A percentile compares a stretch with the other conserved stretches of the same genome.
Evolutionary conservation across 805 yeast genomes (phyloP).

Genomic region (Barnettozyma vustinii): DNA sequence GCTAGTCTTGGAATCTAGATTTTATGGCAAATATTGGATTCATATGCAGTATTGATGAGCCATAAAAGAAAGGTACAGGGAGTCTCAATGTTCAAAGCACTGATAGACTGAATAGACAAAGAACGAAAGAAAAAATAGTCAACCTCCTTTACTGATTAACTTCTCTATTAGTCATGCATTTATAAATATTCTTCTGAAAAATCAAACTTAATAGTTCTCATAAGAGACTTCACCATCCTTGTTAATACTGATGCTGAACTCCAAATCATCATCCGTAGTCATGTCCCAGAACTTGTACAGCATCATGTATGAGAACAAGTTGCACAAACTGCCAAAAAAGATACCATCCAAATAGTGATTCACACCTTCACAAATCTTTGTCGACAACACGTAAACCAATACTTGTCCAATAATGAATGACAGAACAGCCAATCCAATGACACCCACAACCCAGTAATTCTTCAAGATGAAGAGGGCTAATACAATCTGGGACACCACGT

Average conservation of each 20-base stretch:
- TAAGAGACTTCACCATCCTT: slow-evolving; percentile 34
- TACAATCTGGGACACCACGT: slow-evolving; percentile 61
- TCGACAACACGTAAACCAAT: slow-evolving; percentile 63
- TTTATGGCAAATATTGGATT: no score
- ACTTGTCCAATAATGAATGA: slow-evolving; percentile 83
- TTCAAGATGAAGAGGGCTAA: slow-evolving; percentile 63
- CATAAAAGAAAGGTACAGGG: no score
- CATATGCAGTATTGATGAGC: no score
- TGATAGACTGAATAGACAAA: no score
- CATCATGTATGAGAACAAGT: slow-evolving; percentile 86
- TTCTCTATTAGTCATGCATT: not conserved
- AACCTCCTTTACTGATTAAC: no score
- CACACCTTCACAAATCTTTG: slow-evolving; percentile 58
- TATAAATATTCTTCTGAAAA: no score
- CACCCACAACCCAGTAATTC: slow-evolving; percentile 87
- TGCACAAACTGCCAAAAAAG: slow-evolving; percentile 77
- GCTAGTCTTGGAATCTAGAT: no score
- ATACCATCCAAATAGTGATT: slow-evolving; percentile 89
- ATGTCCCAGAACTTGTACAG: slow-evolving; percentile 95
- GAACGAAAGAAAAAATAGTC: no score
- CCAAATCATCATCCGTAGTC: slow-evolving; percentile 91
- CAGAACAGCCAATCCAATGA: slow-evolving; percentile 61
- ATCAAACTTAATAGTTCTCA: slow-evolving; percentile 6
- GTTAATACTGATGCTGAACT: slow-evolving; percentile 66
- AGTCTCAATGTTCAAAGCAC: no score